These are phyloP conservation scores for Solanum sejunctum DNA, from an alignment of 257 asterid species.

Conservation along the genomic window DNA sequence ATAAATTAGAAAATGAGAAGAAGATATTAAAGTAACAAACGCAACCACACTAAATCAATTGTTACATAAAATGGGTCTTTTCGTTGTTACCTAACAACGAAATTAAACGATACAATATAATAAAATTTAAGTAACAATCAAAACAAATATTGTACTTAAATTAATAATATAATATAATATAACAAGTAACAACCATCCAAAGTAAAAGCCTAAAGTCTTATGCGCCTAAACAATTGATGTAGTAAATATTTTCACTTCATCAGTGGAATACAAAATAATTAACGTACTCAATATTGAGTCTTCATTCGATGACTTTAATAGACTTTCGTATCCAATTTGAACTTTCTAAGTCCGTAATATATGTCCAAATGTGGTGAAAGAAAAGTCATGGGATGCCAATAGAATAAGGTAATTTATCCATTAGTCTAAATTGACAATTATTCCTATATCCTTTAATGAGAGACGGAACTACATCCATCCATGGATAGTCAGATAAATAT, in stretches of 20 bases:
- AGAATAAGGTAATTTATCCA: neutral
- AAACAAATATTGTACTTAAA: too few relatives aligned
- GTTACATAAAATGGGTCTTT: too few relatives aligned
- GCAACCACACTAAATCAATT: accelerated
- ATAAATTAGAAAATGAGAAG: too few relatives aligned
- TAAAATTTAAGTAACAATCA: too few relatives aligned
- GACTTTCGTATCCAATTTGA: neutral
- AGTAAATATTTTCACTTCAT: neutral
- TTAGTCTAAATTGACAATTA: neutral
- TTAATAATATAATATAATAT: too few relatives aligned
- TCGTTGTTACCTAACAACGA: too few relatives aligned
- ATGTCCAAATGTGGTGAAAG: neutral
- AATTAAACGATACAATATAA: too few relatives aligned
- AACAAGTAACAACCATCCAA: too few relatives aligned
- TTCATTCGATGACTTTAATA: neutral
- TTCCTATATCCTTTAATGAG: too few relatives aligned
- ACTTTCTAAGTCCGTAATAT: neutral
- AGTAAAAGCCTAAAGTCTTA: neutral
- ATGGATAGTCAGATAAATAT: too few relatives aligned
- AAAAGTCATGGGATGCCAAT: neutral
- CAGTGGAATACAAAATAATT: neutral
- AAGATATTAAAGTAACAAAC: too few relatives aligned
- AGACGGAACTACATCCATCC: too few relatives aligned
- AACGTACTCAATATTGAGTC: neutral
- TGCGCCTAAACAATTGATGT: neutral